Evolutionary conservation across 2,329 filamentous ascomycete genomes (phyloP), one percentile per base, ranked within the genome.

Genomic region (Pestalotiopsis sp.): DNA sequence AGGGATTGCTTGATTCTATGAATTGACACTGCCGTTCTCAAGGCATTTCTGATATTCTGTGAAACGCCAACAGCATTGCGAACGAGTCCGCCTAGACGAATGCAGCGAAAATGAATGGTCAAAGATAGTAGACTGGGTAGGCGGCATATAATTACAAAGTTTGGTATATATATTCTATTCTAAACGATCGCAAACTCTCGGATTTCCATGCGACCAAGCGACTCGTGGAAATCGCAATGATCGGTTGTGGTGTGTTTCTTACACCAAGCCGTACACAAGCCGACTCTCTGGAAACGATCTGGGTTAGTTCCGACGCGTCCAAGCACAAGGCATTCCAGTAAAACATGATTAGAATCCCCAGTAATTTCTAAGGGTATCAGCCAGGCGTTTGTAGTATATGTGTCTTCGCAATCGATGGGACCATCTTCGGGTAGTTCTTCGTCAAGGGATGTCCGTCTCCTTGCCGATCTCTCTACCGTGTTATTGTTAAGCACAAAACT

Each of bases 231-330:
- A 36, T 36, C 31, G 31, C 31, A 36, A 36, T 36, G 17, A 7
- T 52, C n/a, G n/a, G 6, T 23, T 23, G 1, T 6, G n/a, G 3
- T 6, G 7, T 52, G 7, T 20, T 9, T 20, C 14, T n/a, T 0
- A 52, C 4, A 1, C 1, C 1, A 23, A 4, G n/a, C 5, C 7
- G 6, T 2, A 1, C 4, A 9, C 9, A 52, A 3, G 4, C 45
- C 45, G 11, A 52, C n/a, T 52, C 45, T 52, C 5, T 52, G 45
- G 17, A 52, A 52, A 52, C 17, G 45, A 20, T 23, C 7, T 23
- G 45, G 17, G 6, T 52, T n/a, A 17, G 9, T 52, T 20, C 11
- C n/a, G n/a, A n/a, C 45, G n/a, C n/a, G 45, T 0, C 45, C 45
- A 1, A 52, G 6, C 45, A 52, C 45, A 52, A 52, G 45, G 0